A percentile compares a stretch with the other conserved stretches of the same genome.
Conservation (phyloP, 805 yeast species). For the Vanderwaltozyma yarrowii region DNA sequence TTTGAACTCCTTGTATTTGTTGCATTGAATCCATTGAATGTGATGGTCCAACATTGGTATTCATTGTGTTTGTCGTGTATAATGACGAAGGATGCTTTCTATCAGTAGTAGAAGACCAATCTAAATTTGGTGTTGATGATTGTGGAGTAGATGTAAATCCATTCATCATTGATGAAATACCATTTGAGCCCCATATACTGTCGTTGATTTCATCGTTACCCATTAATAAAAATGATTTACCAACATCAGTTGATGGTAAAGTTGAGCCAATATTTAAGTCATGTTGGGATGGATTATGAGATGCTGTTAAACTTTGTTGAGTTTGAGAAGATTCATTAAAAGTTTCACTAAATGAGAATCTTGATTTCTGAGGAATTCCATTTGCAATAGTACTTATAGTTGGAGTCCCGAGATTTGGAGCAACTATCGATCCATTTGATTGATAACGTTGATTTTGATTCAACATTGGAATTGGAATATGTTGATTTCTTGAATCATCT, state of each 20-base stretch:
- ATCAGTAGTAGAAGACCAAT: constrained; percentile 17
- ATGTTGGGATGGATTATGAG: constrained; percentile 1
- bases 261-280: constrained; percentile 1
- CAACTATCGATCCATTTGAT: background rate
- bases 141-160: constrained; percentile 20
- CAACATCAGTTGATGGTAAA: constrained; percentile 24
- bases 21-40: constrained; percentile 3
- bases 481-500: constrained; percentile 21
- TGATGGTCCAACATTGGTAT: background rate
- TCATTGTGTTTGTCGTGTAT: constrained; percentile 4
- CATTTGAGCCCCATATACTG: constrained; percentile 27
- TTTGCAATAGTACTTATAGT: constrained; percentile 34
- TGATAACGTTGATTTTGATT: constrained; percentile 7
- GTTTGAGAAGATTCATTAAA: constrained; percentile 19
- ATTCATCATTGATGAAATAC: constrained; percentile 19
- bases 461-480: constrained; percentile 7
- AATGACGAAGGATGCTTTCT: constrained; percentile 13
- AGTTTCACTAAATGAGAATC: constrained; percentile 54
- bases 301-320: background rate
- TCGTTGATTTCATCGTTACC: constrained; percentile 30
- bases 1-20: background rate
- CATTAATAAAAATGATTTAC: constrained; percentile 34
- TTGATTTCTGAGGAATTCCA: constrained; percentile 44
- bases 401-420: background rate
- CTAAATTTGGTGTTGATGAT: constrained; percentile 24